Evolutionary conservation across 2,329 filamentous ascomycete species (phyloP).

Genomic region (Sphaceloma murrayae): DNA sequence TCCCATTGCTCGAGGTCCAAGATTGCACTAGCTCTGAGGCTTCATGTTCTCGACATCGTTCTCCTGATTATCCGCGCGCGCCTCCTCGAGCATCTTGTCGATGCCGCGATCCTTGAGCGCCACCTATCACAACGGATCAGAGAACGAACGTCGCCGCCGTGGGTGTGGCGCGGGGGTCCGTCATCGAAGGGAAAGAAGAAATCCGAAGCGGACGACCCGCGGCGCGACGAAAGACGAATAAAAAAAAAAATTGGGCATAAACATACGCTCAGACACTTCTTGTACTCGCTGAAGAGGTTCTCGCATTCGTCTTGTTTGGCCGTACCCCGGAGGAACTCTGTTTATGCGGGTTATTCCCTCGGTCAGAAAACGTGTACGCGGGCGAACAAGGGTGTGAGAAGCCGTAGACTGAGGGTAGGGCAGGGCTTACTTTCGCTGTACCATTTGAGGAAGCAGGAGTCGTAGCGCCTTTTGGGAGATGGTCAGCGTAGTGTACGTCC

Average conservation of each 20-base stretch:
- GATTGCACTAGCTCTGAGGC: constrained; percentile 33
- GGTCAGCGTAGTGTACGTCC: not conserved
- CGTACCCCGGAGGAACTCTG: constrained; percentile 78
- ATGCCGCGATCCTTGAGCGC: constrained; percentile 83
- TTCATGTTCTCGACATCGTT: constrained; percentile 65
- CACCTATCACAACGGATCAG: too few species aligned
- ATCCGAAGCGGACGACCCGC: too few species aligned
- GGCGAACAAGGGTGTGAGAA: constrained; percentile 15
- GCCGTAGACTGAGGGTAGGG: not conserved
- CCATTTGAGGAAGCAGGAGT: constrained; percentile 97
- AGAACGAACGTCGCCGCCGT: too few species aligned
- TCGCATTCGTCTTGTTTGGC: constrained; percentile 80
- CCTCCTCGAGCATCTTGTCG: constrained; percentile 85
- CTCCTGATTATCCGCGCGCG: constrained; percentile 78
- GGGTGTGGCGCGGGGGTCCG: too few species aligned
- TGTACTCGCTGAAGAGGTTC: constrained; percentile 77
- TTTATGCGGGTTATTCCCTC: too few species aligned
- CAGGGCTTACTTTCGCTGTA: constrained; percentile 81
- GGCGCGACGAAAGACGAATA: too few species aligned
- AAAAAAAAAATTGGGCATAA: too few species aligned
- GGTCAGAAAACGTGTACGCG: too few species aligned
- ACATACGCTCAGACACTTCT: constrained; percentile 69
- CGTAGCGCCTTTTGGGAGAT: constrained; percentile 71
- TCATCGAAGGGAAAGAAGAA: too few species aligned
- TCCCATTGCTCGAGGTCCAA: too few species aligned